Evolutionary conservation across 108 stramenopile genomes (phyloP), one percentile per base, ranked within the genome.

Genomic region (Pseudonitzschia delicatissima): DNA sequence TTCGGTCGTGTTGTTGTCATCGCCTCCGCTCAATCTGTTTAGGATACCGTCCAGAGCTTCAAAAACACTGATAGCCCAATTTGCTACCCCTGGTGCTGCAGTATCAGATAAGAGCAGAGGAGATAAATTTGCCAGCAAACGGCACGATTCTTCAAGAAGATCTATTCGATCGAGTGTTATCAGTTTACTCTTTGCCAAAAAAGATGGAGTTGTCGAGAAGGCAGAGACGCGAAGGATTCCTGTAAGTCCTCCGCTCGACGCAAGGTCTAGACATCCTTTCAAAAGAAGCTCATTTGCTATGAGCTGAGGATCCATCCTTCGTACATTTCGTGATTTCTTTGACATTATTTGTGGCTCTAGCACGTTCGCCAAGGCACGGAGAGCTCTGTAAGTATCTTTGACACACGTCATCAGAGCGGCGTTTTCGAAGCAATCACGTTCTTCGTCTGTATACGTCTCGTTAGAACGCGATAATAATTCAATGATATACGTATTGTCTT

Each of bases 341-440:
- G 64, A 21, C 26, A 64, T 52, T 37, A 59, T 62, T 36, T 48
- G 64, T 18, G 76, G 71, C 37, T 80, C 81, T 15, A 87, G 58
- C 20, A 87, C 73, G 39, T 87, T 87, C 15, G 82, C 66, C n/a
- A 87, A 55, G 0, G 75, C 78, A 25, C 81, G 78, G n/a, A 87
- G 73, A 2, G 79, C 76, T 51, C 76, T 62, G 35, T 80, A 71
- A 0, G 79, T 35, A 13, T 82, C 78, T 27, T 82, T 72, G n/a
- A 80, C 53, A n/a, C 55, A 35, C 33, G 33, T 42, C 27, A 70
- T 34, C 23, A 57, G 35, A 17, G 15, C 37, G 4, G 64, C 61
- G 1, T 33, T 37, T 1, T 64, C 74, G 4, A 23, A n/a, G 34
- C 40, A 44, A 6, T 25, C 53, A 20, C 37, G 3, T 7, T 0